Base-by-base conservation (phyloP, 441 rosid species). In the Adansonia gregorii region DNA sequence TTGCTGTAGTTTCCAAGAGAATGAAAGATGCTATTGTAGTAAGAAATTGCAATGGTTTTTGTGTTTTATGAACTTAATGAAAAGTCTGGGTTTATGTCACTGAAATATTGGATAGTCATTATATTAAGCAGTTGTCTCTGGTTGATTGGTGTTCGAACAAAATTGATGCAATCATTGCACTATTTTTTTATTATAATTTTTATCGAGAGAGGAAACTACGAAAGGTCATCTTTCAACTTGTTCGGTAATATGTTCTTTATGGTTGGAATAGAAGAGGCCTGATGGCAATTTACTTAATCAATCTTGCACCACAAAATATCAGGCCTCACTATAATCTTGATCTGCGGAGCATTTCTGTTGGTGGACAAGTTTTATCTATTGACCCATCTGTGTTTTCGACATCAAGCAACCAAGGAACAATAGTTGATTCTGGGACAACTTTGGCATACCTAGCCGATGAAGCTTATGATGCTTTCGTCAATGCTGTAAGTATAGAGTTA, bases 311-410 rank as follows among this genome's bases (percentile, higher is more conserved):
- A 31, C 78, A 68, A 24, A 72, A 74, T 81, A 85, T 76, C 89
- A 96, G 99, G 95, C 89, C 98, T 68, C 99, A 93, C 85, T 96
- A 93, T 86, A 96, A 94, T 83, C 85, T 96, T 82, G 84, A 96
- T 75, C 89, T 96, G 55, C 91, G 83, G 83, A 94, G 98, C 87
- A 93, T 96, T 78, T 89, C 97, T 9, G 95, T 94, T 22, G 86
- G 81, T 61, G 96, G 97, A 17, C 91, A 87, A 84, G 76, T 70
- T 67, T 80, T 96, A 68, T 72, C 90, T 0, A 90, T 96, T 60
- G 88, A 92, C 80, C 81, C 90, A 1, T 87, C 98, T 0, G 92
- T 89, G 48, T 96, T 96, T 78, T 84, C 86, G 51, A 87, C 99
- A 51, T 86, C 97, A 81, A 85, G 73, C 72, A 89, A 61, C 80